These are phyloP conservation scores for Starmerella cellae DNA, from an alignment of 805 yeast genomes.

Conservation along the genomic window DNA sequence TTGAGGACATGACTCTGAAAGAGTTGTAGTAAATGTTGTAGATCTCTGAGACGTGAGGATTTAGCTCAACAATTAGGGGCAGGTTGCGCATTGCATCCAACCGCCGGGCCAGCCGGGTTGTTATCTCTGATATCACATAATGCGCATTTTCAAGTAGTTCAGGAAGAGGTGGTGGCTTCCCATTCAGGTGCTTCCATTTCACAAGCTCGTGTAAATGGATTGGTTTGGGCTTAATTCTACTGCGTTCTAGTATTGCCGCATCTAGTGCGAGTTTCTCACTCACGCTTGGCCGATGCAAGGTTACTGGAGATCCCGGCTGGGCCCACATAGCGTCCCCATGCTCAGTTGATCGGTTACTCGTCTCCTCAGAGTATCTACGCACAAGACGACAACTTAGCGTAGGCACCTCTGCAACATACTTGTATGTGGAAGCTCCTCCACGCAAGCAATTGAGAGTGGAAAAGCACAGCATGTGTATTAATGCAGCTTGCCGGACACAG, in stretches of 20 bases:
- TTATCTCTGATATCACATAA: slow-evolving; percentile 20
- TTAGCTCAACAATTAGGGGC: slow-evolving; percentile 74
- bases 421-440: too few species aligned
- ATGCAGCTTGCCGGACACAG: too few species aligned
- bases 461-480: too few species aligned
- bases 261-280: slow-evolving; percentile 16
- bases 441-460: too few species aligned
- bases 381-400: too few species aligned
- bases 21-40: slow-evolving; percentile 63
- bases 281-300: slow-evolving; percentile 1
- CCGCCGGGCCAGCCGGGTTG: slow-evolving; percentile 45
- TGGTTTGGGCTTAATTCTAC: slow-evolving; percentile 14
- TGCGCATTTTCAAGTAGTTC: slow-evolving; percentile 26
- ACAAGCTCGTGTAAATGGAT: slow-evolving; percentile 21
- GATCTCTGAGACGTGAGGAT: slow-evolving; percentile 72
- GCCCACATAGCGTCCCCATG: too few species aligned
- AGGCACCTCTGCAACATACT: too few species aligned
- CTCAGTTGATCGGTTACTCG: too few species aligned
- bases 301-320: neutral
- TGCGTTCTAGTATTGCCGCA: slow-evolving; percentile 18
- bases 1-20: slow-evolving; percentile 38
- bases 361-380: too few species aligned
- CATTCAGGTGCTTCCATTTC: slow-evolving; percentile 6
- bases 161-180: slow-evolving; percentile 15
- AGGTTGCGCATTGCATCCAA: slow-evolving; percentile 54